Percentiles rank a stretch among this genome's conserved stretches.
These are phyloP conservation scores for Acrocalymma vagum DNA, from an alignment of 2,329 filamentous ascomycete species.

Conservation along the genomic window DNA sequence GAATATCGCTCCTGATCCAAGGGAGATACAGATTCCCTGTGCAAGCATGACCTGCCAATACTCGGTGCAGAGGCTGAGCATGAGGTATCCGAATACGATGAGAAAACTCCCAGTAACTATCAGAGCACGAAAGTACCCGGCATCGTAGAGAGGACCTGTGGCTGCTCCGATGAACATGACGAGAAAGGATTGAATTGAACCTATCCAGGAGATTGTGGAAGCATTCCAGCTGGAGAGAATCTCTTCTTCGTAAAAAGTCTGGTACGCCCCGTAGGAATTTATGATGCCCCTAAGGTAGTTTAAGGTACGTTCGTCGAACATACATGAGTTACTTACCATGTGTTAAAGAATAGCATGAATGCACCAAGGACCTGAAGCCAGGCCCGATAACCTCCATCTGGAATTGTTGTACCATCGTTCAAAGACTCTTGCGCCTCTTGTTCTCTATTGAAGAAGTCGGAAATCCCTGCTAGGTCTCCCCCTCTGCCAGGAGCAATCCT, in stretches of 20 bases:
- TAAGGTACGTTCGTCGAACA: too few species aligned
- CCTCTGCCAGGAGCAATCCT: too few species aligned
- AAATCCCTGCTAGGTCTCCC: too few species aligned
- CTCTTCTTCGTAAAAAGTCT: constrained; percentile 31
- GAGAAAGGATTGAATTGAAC: constrained; percentile 55
- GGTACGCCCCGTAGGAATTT: constrained; percentile 35
- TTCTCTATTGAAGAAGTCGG: too few species aligned
- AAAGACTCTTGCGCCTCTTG: too few species aligned
- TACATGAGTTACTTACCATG: constrained; percentile 45
- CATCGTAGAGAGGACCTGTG: constrained; percentile 56
- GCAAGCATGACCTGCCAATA: constrained; percentile 53
- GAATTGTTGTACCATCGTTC: too few species aligned
- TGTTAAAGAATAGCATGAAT: constrained; percentile 54
- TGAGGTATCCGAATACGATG: constrained; percentile 55
- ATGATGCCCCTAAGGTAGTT: neutral
- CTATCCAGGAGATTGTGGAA: constrained; percentile 58
- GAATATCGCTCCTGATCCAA: constrained; percentile 25
- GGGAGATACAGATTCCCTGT: constrained; percentile 26
- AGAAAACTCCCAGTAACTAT: constrained; percentile 49
- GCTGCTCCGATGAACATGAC: constrained; percentile 54
- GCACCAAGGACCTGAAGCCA: constrained; percentile 54
- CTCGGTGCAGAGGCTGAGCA: constrained; percentile 49
- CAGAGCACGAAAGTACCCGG: constrained; percentile 53
- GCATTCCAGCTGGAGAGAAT: constrained; percentile 1
- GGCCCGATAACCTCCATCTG: constrained; percentile 48